Evolutionary conservation across 1,284 basidiomycete species (phyloP), one percentile per base, ranked within the genome.

Genomic region (Athelia psychrophila): DNA sequence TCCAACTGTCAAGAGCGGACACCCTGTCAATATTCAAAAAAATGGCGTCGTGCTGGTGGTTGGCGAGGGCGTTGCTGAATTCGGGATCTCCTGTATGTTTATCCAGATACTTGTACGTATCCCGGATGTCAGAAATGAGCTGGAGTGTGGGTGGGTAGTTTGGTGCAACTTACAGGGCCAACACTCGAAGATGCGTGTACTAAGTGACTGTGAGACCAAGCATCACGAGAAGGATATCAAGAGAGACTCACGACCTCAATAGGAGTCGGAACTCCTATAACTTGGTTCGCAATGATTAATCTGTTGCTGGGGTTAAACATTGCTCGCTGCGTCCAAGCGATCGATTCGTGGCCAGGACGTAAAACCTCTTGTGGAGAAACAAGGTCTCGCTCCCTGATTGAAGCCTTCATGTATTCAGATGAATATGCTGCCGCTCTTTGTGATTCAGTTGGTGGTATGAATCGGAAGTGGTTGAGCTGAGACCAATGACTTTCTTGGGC

Each of bases 281-380:
- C 52, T 13, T 61, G 58, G 56, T 78, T 66, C 2, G 65, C 68
- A 6, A 66, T 50, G 4, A 67, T 48, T 3, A 77, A 50, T 27
- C 63, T 56, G 47, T 60, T 56, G 15, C 62, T 49, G 6, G 74
- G 73, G 20, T 47, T 48, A 44, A 73, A 70, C 15, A 62, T 50
- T 2, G 64, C 74, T 35, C 74, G 60, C 51, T 79, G 76, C 3
- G 73, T 73, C 77, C 78, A 80, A 2, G 71, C 71, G 13, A 79
- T 62, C 1, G 65, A 46, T 55, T 71, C 71, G 44, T 64, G 70
- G 27, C 70, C 62, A 19, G 58, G 36, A 30, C 63, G 65, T 5
- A 78, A 62, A 9, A 77, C 53, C 44, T 75, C 55, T 2, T 24
- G 55, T 1, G 77, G 76, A 1, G 67, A 53, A 0, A 77, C 70